A percentile compares a stretch with the other conserved stretches of the same genome.
phyloP scores from a whole-genome alignment of 1,284 basidiomycete species.

The Puccinia triticina region DNA sequence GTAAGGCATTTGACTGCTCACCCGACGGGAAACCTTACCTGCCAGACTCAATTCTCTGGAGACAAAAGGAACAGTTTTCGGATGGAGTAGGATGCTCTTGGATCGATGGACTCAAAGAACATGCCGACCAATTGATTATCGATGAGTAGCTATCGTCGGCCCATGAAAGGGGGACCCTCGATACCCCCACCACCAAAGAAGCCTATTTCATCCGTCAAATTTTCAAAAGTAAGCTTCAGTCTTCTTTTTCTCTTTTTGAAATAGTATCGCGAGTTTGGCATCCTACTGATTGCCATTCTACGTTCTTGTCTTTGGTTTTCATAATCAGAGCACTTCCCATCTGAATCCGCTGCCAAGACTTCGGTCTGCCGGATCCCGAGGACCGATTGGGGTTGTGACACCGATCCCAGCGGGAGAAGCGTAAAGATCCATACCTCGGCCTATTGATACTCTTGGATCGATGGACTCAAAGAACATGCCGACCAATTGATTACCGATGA shows the following conservation, averaged over 20 bases:
- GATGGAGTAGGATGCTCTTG: slow-evolving; percentile 99
- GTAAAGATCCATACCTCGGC: slow-evolving; percentile 95
- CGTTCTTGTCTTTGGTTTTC: background rate
- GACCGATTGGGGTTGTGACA: slow-evolving; percentile 92
- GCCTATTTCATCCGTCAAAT: slow-evolving; percentile 92
- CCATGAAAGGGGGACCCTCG: slow-evolving; percentile 74
- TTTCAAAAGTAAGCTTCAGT: slow-evolving; percentile 77
- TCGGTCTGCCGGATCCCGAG: slow-evolving; percentile 92
- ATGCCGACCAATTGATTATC: slow-evolving; percentile 74
- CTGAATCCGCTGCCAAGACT: slow-evolving; percentile 82
- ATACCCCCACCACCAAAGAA: slow-evolving; percentile 95
- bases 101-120: slow-evolving; percentile 97
- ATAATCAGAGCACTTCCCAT: slow-evolving; percentile 73
- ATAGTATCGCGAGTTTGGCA: background rate
- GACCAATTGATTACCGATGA: slow-evolving; percentile 77
- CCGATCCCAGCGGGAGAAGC: slow-evolving; percentile 91
- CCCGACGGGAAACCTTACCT: slow-evolving; percentile 86
- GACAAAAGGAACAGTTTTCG: slow-evolving; percentile 99
- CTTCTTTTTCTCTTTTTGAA: slow-evolving; percentile 3
- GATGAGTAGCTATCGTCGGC: slow-evolving; percentile 80
- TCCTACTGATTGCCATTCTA: background rate
- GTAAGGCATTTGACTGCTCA: slow-evolving; percentile 92
- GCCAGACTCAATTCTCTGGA: slow-evolving; percentile 91
- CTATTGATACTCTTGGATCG: slow-evolving; percentile 99
- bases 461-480: slow-evolving; percentile 93